These are phyloP conservation scores for Blastocystis sp. DNA, from an alignment of 352 stramenopile species.

Conservation along the genomic window DNA sequence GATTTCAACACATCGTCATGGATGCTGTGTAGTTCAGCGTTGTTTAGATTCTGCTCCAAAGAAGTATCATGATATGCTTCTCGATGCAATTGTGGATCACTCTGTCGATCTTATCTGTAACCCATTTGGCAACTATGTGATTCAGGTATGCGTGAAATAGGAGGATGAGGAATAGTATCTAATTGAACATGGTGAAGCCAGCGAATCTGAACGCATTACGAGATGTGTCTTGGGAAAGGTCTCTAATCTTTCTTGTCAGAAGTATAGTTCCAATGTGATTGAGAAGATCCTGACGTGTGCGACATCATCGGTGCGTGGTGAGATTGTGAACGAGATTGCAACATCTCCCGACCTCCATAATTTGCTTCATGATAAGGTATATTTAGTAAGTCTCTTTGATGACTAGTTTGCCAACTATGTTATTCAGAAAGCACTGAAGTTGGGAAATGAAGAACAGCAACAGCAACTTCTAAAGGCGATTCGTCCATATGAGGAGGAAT, in stretches of 20 bases:
- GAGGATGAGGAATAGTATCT: conserved; percentile 77
- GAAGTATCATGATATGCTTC: conserved; percentile 84
- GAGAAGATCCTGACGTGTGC: conserved; percentile 95
- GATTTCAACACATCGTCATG: conserved; percentile 91
- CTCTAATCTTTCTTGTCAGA: conserved; percentile 91
- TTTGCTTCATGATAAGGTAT: conserved; percentile 69
- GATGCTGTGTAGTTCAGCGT: conserved; percentile 92
- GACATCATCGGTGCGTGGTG: conserved; percentile 75
- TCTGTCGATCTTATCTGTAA: conserved; percentile 91
- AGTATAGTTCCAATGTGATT: conserved; percentile 98
- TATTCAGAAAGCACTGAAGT: conserved; percentile 89
- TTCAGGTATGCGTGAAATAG: conserved; percentile 71
- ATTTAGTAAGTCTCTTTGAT: neutral
- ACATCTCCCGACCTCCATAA: conserved; percentile 69
- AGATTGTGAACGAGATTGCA: conserved; percentile 79
- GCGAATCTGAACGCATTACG: conserved; percentile 67
- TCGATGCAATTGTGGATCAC: conserved; percentile 89
- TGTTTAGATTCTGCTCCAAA: conserved; percentile 86
- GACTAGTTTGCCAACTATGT: conserved; percentile 97
- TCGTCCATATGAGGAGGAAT: conserved; percentile 82
- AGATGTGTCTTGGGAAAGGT: conserved; percentile 79
- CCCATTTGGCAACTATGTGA: conserved; percentile 85
- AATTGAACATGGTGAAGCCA: conserved; percentile 73
- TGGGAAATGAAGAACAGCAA: conserved; percentile 88
- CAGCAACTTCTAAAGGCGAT: conserved; percentile 89